These are phyloP conservation scores for Panus rudis DNA, from an alignment of 768 basidiomycete genomes.

Conservation along the genomic window DNA sequence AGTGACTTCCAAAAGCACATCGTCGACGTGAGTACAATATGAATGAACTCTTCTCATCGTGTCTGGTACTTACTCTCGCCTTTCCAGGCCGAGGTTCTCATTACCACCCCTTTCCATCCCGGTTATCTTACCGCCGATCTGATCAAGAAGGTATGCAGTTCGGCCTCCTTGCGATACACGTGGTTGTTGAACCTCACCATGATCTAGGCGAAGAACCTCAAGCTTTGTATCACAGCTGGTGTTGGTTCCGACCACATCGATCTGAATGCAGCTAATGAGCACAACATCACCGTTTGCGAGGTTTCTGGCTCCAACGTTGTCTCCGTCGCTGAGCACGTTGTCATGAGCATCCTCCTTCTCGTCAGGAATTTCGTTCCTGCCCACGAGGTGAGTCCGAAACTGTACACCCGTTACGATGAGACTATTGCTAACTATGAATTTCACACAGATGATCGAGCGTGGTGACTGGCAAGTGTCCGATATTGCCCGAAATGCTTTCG, in stretches of 20 bases:
- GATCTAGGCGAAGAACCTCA: slow-evolving; percentile 76
- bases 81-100: slow-evolving; percentile 65
- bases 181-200: neutral
- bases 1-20: slow-evolving; percentile 82
- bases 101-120: slow-evolving; percentile 84
- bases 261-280: slow-evolving; percentile 79
- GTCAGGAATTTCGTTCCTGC: slow-evolving; percentile 87
- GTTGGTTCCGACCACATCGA: slow-evolving; percentile 90
- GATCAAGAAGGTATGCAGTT: slow-evolving; percentile 47
- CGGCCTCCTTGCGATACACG: neutral
- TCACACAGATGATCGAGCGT: slow-evolving; percentile 61
- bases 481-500: slow-evolving; percentile 76
- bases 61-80: slow-evolving; percentile 4
- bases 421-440: neutral
- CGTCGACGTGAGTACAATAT: slow-evolving; percentile 49
- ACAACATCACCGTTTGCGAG: slow-evolving; percentile 57
- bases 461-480: slow-evolving; percentile 87
- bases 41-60: neutral
- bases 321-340: slow-evolving; percentile 86
- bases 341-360: slow-evolving; percentile 86
- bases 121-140: slow-evolving; percentile 75
- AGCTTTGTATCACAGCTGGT: slow-evolving; percentile 85
- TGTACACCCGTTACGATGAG: neutral
- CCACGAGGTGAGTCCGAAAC: slow-evolving; percentile 52
- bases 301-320: slow-evolving; percentile 88